Evolutionary conservation across 108 stramenopile genomes (phyloP), one percentile per base, ranked within the genome.

Genomic region (Skeletonema costatum): DNA sequence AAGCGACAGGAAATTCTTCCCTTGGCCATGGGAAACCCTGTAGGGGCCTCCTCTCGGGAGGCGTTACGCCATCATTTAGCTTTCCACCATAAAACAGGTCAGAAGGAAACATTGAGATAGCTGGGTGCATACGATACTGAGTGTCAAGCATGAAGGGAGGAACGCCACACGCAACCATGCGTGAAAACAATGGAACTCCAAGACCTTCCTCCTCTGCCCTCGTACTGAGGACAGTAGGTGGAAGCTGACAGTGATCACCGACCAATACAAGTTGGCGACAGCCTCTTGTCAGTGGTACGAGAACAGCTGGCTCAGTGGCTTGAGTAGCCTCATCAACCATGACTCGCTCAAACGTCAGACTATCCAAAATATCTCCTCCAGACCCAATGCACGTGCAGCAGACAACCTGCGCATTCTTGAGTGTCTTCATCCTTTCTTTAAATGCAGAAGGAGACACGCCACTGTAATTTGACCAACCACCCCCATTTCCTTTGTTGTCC

Each of bases 161-260:
- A 42, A 92, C 94, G 10, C 93, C 94, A 80, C 92, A 93, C 5
- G 93, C 94, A 38, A 96, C 94, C 92, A 95, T 94, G 16, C 95
- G 85, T 5, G 93, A 95, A 73, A 97, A 96, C 68, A 96, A 68
- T 17, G 94, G 92, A 6, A 95, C 92, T 29, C 92, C 94, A 50
- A 94, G 85, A 31, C 93, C 93, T 83, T 92, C 94, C 78, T 93
- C 93, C 66, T 92, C 92, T 14, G 97, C 94, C 50, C 86, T 68
- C 9, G 92, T 95, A 48, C 89, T 89, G 31, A 97, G 84, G 11
- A 98, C 93, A 16, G 96, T 97, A 9, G 98, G 92, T 7, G 96
- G 96, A 32, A 99, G 81, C 87, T 99, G 98, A 70, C 97, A 96
- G 64, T 97, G 97, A 85, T 99, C 98, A 16, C 98, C 98, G 1